Conservation (phyloP, 768 basidiomycete species). For the Trametes cingulata region DNA sequence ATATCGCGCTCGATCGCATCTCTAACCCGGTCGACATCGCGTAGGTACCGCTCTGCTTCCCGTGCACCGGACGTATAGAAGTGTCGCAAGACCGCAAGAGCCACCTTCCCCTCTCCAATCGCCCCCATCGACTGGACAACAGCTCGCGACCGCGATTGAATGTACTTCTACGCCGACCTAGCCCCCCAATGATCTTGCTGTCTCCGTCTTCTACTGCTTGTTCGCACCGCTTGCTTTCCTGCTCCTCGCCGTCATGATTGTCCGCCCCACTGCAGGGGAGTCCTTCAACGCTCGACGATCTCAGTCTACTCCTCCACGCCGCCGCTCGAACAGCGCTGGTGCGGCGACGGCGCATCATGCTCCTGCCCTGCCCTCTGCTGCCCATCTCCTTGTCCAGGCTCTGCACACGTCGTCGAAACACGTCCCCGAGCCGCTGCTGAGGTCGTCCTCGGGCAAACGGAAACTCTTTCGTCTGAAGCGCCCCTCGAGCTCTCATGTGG, state of each 20-base stretch:
- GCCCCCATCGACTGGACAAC: background rate
- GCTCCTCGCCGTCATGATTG: conserved; percentile 14
- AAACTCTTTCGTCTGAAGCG: conserved; percentile 25
- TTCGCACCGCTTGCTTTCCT: background rate
- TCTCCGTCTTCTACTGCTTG: background rate
- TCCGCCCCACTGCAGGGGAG: conserved; percentile 3
- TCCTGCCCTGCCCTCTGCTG: conserved; percentile 1
- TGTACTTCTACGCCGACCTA: conserved; percentile 5
- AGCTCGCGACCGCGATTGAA: background rate
- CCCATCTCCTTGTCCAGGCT: conserved; percentile 2
- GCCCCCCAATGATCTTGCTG: conserved; percentile 13
- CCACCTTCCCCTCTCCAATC: background rate
- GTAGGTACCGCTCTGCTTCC: background rate
- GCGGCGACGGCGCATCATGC: background rate
- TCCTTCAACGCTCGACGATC: conserved; percentile 10
- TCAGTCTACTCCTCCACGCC: conserved; percentile 16
- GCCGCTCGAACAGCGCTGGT: conserved; percentile 15
- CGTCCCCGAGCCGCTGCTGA: background rate
- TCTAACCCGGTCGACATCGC: background rate
- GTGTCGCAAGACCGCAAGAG: conserved; percentile 6
- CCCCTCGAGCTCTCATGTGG: conserved; percentile 21
- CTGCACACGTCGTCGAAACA: conserved; percentile 4
- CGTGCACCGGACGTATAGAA: background rate
- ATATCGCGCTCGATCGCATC: conserved; percentile 6
- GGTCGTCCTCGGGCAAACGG: conserved; percentile 18